Percentiles rank a stretch among this genome's conserved stretches.
Conservation (phyloP, 768 basidiomycete species). For the Infundibulicybe gibba region DNA sequence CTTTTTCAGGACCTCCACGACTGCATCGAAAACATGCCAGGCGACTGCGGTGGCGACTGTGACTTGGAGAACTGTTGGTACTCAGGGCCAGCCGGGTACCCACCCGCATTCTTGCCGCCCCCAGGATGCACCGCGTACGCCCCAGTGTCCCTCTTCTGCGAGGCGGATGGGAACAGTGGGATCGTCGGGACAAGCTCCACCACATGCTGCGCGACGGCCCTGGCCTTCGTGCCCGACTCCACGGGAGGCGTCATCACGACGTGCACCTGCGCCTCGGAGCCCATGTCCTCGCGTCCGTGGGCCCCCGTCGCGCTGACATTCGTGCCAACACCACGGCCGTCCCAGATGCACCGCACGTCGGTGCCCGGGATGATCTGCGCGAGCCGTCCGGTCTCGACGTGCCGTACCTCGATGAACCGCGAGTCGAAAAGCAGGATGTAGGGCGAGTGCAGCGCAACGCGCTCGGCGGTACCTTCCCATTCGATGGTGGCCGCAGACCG, state of each 20-base stretch:
- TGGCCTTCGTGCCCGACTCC: conserved; percentile 31
- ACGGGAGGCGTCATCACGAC: conserved; percentile 69
- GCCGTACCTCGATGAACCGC: conserved; percentile 90
- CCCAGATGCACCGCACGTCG: conserved; percentile 88
- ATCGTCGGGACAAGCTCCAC: conserved; percentile 79
- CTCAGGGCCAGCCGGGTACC: too few species aligned
- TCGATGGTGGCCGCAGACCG: conserved; percentile 76
- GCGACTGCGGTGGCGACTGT: conserved; percentile 9
- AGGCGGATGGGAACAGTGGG: conserved; percentile 48
- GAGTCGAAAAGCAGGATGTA: conserved; percentile 89
- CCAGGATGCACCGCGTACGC: too few species aligned
- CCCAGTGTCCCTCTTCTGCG: conserved; percentile 4
- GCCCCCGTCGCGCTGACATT: conserved; percentile 65
- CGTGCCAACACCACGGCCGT: conserved; percentile 62
- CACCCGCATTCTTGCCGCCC: too few species aligned
- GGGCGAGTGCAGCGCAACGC: conserved; percentile 86
- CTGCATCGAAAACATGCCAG: not conserved
- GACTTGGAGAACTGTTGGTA: not conserved
- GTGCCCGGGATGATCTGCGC: conserved; percentile 83
- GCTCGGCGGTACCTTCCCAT: conserved; percentile 93
- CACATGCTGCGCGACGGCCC: conserved; percentile 66
- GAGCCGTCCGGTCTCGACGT: conserved; percentile 78
- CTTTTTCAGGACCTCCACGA: not conserved
- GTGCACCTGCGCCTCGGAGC: conserved; percentile 81
- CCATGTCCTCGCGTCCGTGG: conserved; percentile 57